Base-by-base conservation (phyloP, 129 eudicot species). In the Tagetes patula region DNA sequence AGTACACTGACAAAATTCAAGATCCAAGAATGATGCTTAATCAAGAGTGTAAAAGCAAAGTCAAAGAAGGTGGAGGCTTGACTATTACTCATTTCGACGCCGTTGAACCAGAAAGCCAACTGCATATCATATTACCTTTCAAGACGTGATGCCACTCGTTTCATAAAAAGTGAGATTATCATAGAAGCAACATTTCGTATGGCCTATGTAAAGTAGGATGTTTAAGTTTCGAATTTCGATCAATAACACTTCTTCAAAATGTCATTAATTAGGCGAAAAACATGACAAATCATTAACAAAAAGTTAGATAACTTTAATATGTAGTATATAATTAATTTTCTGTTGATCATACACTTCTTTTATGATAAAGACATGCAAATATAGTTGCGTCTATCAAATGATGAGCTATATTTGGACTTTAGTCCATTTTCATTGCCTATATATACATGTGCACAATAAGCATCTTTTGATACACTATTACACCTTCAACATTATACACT, bases 321-420 rank as follows among this genome's bases (percentile, higher is more conserved):
- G 30, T 6, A 27, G 3, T 1, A 27, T 55, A 55, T 55, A 14
- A 56, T 56, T 7, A 27, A 56, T 55, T 27, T 55, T 55, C 4
- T 56, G 37, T 56, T 30, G 37, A 56, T 70, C 32, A 50, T 31
- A 41, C 69, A 43, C 73, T 30, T 38, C 14, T 72, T 43, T 14
- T 49, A 34, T 65, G 77, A 62, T 66, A 62, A 62, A 42, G 72
- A 71, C 30, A 7, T 62, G 8, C 2, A 20, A 30, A 49, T 0
- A 70, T 38, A 40, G 72, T 77, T 77, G 82, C 72, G 82, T 78
- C 58, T 78, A 70, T 62, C 31, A 39, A 39, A 40, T 20, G 82
- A 50, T 49, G 50, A 78, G 72, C 54, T 78, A 36, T 53, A 48
- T 33, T 53, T 70, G 64, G 77, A 39, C 82, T 33, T 53, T 70